These are phyloP conservation scores for Neofusicoccum sp. DNA, from an alignment of 2,329 filamentous ascomycete genomes.

Conservation along the genomic window DNA sequence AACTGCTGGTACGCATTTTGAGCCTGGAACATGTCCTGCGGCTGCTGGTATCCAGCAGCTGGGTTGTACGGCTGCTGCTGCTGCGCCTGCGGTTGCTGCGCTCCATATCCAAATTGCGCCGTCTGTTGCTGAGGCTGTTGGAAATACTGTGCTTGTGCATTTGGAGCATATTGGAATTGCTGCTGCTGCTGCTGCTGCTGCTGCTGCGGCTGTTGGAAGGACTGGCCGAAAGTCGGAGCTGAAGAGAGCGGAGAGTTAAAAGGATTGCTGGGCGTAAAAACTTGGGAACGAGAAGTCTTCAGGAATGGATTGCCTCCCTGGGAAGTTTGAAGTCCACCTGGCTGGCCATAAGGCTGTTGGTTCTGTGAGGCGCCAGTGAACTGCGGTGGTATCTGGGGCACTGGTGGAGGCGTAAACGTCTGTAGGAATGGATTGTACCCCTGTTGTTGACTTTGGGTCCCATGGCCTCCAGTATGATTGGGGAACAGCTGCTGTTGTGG, in stretches of 20 bases:
- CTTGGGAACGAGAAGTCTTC: constrained; percentile 42
- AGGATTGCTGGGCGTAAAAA: constrained; percentile 42
- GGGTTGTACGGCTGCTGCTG: constrained; percentile 17
- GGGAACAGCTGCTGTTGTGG: constrained; percentile 64
- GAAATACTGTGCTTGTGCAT: constrained; percentile 9
- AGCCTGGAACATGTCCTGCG: constrained; percentile 16
- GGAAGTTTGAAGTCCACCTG: constrained; percentile 29
- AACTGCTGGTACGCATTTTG: constrained; percentile 19
- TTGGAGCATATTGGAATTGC: constrained; percentile 10
- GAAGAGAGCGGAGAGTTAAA: constrained; percentile 30
- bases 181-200: constrained; percentile 24
- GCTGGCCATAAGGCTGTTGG: constrained; percentile 26
- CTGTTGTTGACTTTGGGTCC: constrained; percentile 38
- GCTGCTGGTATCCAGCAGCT: constrained; percentile 16
- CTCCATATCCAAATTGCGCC: constrained; percentile 25
- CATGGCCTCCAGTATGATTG: constrained; percentile 67
- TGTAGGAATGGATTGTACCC: constrained; percentile 43
- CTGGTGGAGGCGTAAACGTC: constrained; percentile 41
- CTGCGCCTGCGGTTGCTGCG: constrained; percentile 23
- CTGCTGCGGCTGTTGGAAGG: constrained; percentile 37
- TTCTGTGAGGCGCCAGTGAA: constrained; percentile 28
- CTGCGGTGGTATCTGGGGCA: constrained; percentile 41
- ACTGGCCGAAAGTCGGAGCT: constrained; percentile 34
- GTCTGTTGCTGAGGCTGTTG: constrained; percentile 25
- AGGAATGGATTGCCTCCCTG: constrained; percentile 43